Conservation (phyloP, 768 basidiomycete species). For the Naganishia friedmannii region DNA sequence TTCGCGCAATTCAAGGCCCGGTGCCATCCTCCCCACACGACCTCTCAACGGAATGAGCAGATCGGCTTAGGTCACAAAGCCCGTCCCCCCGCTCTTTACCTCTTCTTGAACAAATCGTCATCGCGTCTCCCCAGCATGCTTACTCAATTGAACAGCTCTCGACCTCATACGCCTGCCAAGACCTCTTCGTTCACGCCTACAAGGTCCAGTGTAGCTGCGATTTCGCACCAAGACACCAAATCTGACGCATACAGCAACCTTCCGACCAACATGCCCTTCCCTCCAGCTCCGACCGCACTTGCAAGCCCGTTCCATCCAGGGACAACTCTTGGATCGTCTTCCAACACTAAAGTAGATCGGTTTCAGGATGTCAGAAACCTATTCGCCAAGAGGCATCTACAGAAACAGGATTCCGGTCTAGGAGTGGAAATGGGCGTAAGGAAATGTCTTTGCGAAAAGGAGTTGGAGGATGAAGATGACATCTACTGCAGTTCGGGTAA, state of each 20-base stretch:
- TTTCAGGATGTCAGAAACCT: constrained; percentile 20
- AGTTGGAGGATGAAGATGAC: constrained; percentile 37
- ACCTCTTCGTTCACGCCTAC: neutral
- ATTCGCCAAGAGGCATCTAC: constrained; percentile 11
- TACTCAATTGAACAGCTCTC: neutral
- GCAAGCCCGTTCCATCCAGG: constrained; percentile 19
- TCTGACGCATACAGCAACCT: neutral
- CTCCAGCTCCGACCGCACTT: neutral
- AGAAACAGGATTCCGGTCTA: neutral
- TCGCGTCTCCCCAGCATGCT: constrained; percentile 15
- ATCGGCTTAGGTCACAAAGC: constrained; percentile 24
- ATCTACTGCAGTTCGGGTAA: constrained; percentile 48
- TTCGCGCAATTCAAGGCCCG: neutral
- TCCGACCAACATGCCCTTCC: neutral
- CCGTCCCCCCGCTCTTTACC: constrained; percentile 1
- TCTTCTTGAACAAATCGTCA: no score
- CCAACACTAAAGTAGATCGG: constrained; percentile 9
- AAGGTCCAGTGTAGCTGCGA: neutral
- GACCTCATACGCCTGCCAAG: constrained; percentile 6
- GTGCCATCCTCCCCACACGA: neutral
- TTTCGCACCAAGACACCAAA: neutral
- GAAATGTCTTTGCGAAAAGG: constrained; percentile 42
- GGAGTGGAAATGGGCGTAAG: neutral
- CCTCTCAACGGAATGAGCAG: constrained; percentile 5
- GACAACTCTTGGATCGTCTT: constrained; percentile 9